phyloP scores from a whole-genome alignment of 1,139 yeast genomes.

The Saccharomyces uvarum region DNA sequence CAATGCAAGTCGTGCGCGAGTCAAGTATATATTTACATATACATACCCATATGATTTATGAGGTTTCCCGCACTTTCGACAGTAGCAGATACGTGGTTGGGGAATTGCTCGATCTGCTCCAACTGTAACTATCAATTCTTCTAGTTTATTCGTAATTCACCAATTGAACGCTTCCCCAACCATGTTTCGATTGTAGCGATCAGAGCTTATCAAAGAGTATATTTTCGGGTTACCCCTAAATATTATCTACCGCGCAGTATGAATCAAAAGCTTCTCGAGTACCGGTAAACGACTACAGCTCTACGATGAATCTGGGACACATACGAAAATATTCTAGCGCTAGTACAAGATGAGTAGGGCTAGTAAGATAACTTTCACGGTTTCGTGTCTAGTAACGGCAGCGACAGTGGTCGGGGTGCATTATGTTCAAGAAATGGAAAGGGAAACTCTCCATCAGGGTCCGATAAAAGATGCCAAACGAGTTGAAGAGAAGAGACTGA shows the following conservation, averaged over 20 bases:
- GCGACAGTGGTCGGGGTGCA: slow-evolving; percentile 61
- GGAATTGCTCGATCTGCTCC: neutral
- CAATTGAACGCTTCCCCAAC: neutral
- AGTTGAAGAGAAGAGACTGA: slow-evolving; percentile 39
- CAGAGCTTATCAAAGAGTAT: neutral
- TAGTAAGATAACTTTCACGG: slow-evolving; percentile 59
- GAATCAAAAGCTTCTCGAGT: neutral
- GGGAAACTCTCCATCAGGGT: slow-evolving; percentile 66
- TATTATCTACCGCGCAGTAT: neutral
- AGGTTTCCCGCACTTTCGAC: too few relatives aligned
- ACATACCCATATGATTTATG: too few relatives aligned
- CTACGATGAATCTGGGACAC: neutral
- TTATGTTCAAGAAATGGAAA: slow-evolving; percentile 56
- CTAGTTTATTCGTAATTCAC: neutral
- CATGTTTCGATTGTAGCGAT: neutral
- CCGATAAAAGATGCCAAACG: slow-evolving; percentile 73
- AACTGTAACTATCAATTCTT: neutral
- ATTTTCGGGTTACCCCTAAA: neutral
- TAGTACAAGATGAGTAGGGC: slow-evolving; percentile 52
- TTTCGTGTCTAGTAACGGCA: slow-evolving; percentile 49
- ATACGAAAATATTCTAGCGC: neutral
- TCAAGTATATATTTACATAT: too few relatives aligned
- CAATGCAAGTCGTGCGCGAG: neutral
- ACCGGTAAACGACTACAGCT: neutral
- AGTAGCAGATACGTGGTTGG: neutral